Evolutionary conservation across 106 monocot species (phyloP).

Genomic region (Acorus calamus): DNA sequence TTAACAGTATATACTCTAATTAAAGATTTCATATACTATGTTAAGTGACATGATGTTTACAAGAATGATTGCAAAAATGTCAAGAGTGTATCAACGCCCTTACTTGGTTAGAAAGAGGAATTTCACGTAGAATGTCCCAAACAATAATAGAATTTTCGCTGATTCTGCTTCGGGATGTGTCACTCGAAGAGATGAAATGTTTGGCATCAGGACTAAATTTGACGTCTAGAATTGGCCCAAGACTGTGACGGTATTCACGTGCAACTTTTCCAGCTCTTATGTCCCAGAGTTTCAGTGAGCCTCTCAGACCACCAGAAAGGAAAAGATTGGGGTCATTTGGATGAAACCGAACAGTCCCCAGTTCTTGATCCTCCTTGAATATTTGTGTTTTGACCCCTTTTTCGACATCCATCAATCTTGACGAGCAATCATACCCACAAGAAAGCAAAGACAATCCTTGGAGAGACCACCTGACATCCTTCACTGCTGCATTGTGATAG

Average conservation of each 20-base stretch:
- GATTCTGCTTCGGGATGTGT: conserved; percentile 61
- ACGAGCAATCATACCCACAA: conserved; percentile 78
- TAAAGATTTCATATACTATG: too few species aligned
- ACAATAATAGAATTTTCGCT: conserved; percentile 86
- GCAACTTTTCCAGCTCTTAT: conserved; percentile 37
- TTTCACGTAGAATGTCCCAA: conserved; percentile 72
- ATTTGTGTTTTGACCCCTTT: conserved; percentile 50
- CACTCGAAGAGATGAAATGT: conserved; percentile 72
- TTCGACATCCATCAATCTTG: conserved; percentile 72
- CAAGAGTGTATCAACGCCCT: neutral
- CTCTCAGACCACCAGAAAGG: conserved; percentile 76
- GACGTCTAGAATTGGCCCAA: conserved; percentile 77
- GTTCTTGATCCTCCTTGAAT: conserved; percentile 73
- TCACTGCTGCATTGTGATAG: conserved; percentile 68
- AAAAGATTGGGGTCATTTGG: conserved; percentile 61
- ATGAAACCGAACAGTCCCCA: conserved; percentile 56
- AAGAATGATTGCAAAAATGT: neutral
- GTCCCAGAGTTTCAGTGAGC: conserved; percentile 79
- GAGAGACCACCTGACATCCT: conserved; percentile 78
- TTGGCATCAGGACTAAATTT: conserved; percentile 81
- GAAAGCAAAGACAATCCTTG: conserved; percentile 61
- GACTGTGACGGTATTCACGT: conserved; percentile 46
- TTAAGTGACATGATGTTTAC: too few species aligned
- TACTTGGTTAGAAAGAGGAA: conserved; percentile 92
- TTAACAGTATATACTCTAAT: too few species aligned